Conservation (phyloP, 2,329 filamentous ascomycete species). For the Anthostomella pinea region DNA sequence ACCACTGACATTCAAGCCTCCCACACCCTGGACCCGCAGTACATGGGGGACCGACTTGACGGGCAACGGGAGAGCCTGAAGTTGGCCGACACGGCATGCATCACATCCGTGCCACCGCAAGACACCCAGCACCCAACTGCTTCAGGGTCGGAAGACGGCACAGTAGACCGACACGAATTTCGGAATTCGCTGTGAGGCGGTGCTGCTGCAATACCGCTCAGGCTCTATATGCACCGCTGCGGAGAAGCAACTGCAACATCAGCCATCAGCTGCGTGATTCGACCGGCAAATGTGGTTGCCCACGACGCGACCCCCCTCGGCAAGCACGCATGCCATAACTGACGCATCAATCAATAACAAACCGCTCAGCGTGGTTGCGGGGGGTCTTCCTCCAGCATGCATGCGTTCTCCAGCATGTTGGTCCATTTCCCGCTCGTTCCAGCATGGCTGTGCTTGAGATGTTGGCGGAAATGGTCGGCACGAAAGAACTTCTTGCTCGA, state of each 20-base stretch:
- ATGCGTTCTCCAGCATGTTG: constrained; percentile 94
- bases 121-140: background rate
- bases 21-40: too few relatives aligned
- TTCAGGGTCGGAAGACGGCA: background rate
- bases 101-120: background rate
- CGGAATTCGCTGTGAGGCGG: background rate
- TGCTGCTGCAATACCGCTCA: too few relatives aligned
- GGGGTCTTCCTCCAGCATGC: constrained; percentile 86
- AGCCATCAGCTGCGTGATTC: too few relatives aligned
- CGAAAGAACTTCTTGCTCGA: constrained; percentile 97
- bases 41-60: too few relatives aligned
- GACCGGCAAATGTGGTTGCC: too few relatives aligned
- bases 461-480: constrained; percentile 96
- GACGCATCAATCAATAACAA: background rate
- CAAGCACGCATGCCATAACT: too few relatives aligned
- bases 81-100: constrained; percentile 5
- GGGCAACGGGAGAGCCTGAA: too few relatives aligned
- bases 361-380: constrained; percentile 41
- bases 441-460: constrained; percentile 95
- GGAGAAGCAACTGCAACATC: too few relatives aligned
- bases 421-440: constrained; percentile 98
- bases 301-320: too few relatives aligned
- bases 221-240: too few relatives aligned
- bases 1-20: constrained; percentile 19
- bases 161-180: background rate